Base-by-base conservation (phyloP, 2,329 filamentous ascomycete genomes). In the Trichothecium roseum region DNA sequence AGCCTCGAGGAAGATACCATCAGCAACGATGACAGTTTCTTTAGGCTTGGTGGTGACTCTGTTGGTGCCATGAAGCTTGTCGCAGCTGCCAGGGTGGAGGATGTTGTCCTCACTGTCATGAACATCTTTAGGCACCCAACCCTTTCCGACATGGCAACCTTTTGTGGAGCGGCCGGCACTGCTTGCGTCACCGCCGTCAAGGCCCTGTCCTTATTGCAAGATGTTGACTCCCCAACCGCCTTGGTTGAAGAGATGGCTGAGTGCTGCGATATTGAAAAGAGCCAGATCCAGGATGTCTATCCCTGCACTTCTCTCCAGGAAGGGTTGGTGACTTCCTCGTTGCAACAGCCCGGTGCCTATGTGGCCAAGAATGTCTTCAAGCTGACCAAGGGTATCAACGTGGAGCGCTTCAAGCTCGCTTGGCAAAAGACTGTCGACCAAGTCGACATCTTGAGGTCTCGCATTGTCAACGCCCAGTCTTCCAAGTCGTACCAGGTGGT, bases 21-120 rank as follows among this genome's bases (percentile, higher is more conserved):
- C 14, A 60, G 66, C 2, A 52, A 66, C 1, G 64, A 74, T 8
- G 67, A 76, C 45, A 73, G 68, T 52, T 78, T 78, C 54, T 76
- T 78, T 60, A 62, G 63, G 3, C 61, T 76, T 0, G 73, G 74
- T 1, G 74, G 74, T 16, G 72, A 78, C 51, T 78, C 73, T 0
- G 69, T 78, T 16, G 54, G 63, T 2, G 72, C 72, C 3, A 80
- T 79, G 71, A 74, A 70, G 47, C 54, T 79, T 1, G 74, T 77
- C 1, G 68, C 72, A 3, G 66, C 68, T 35, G 64, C 69, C 3
- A 58, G 72, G 18, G 55, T 59, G 3, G 61, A 64, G 17, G 66
- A 63, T 0, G 48, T 72, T 34, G 54, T 59, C 6, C 45, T 78
- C 14, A 69, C 63, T 1, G 74, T 78, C 2, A 65, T 68, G 3